Conservation (phyloP, 2,329 filamentous ascomycete species). For the Colletotrichum graminicola region DNA sequence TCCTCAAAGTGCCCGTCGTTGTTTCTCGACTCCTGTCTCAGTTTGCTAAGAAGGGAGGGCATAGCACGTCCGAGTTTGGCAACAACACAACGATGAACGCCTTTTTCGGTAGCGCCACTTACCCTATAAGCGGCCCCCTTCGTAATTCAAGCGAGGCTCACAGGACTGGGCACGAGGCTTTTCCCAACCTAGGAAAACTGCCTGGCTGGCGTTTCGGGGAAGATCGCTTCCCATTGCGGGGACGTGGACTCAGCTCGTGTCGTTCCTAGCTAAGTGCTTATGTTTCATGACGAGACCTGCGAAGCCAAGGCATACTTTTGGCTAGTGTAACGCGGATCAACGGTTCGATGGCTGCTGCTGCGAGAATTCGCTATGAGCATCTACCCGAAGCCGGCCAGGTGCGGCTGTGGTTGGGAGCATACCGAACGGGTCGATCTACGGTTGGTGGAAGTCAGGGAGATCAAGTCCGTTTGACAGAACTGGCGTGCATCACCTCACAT, state of each 20-base stretch:
- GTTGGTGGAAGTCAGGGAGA: background rate
- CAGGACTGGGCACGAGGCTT: background rate
- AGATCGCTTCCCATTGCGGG: constrained; percentile 2
- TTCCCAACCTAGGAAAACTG: background rate
- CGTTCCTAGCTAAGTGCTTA: background rate
- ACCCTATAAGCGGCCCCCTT: background rate
- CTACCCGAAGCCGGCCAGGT: background rate
- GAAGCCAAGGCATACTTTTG: background rate
- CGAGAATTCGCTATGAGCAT: background rate
- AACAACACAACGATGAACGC: background rate
- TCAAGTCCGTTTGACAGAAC: background rate
- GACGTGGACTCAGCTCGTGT: background rate
- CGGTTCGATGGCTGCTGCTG: no score
- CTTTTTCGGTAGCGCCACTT: background rate
- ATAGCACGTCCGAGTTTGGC: constrained; percentile 3
- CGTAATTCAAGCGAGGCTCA: background rate
- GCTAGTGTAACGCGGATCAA: background rate
- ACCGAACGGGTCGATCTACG: no score
- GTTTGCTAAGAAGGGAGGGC: background rate
- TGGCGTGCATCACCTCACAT: background rate
- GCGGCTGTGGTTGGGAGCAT: background rate
- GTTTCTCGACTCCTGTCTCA: constrained; percentile 11
- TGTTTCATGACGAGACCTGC: background rate
- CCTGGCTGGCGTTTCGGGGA: background rate
- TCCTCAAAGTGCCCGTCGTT: background rate